Evolutionary conservation across 2,329 filamentous ascomycete genomes (phyloP).

Genomic region (Alternaria consortialis): DNA sequence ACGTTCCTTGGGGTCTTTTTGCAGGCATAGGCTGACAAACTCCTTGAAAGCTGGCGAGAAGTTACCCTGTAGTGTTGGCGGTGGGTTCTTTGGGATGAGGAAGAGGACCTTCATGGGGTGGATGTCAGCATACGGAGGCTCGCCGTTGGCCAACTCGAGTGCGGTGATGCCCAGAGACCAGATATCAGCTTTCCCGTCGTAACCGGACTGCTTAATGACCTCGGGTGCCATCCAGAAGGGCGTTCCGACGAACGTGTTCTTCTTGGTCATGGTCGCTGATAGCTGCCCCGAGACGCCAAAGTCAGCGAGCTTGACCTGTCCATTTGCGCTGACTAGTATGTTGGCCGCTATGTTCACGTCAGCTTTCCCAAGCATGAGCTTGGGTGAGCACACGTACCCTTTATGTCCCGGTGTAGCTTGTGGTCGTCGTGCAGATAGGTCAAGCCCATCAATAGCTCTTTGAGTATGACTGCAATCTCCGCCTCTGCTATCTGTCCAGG

Average conservation of each 20-base stretch:
- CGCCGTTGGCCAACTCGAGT: slow-evolving; percentile 87
- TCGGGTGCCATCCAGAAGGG: slow-evolving; percentile 99
- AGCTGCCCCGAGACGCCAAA: slow-evolving; percentile 97
- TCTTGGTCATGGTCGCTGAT: slow-evolving; percentile 98
- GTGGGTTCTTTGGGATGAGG: slow-evolving; percentile 92
- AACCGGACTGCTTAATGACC: slow-evolving; percentile 97
- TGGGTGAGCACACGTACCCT: slow-evolving; percentile 67
- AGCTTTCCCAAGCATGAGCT: not conserved
- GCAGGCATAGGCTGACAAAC: slow-evolving; percentile 72
- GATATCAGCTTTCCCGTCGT: slow-evolving; percentile 97
- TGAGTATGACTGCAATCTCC: slow-evolving; percentile 94
- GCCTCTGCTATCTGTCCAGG: slow-evolving; percentile 90
- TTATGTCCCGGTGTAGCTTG: slow-evolving; percentile 96
- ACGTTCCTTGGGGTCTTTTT: slow-evolving; percentile 87
- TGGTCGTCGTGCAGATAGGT: slow-evolving; percentile 95
- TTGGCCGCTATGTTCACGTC: slow-evolving; percentile 78
- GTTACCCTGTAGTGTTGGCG: slow-evolving; percentile 71
- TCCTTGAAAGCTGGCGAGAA: slow-evolving; percentile 61
- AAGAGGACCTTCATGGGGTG: slow-evolving; percentile 99
- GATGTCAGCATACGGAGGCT: slow-evolving; percentile 94
- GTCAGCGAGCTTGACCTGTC: slow-evolving; percentile 95
- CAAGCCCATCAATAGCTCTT: slow-evolving; percentile 86
- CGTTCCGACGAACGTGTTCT: slow-evolving; percentile 97
- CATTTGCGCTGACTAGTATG: slow-evolving; percentile 84
- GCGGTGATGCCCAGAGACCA: slow-evolving; percentile 97